Base-by-base conservation (phyloP, 148 eudicot species). In the Vaccinium myrtillus region DNA sequence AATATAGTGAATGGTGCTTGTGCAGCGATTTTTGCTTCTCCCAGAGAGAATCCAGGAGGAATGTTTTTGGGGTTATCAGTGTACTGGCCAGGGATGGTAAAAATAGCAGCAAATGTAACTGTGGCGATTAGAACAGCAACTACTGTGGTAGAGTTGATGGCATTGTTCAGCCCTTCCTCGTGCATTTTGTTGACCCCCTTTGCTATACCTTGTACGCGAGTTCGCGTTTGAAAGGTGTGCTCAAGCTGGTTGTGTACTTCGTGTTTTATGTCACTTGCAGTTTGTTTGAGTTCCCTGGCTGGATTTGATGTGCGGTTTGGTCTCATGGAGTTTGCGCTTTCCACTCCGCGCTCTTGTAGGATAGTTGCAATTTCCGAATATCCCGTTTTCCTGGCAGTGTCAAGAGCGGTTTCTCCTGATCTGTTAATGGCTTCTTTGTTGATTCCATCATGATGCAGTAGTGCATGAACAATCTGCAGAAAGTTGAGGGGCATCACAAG, bases 181-280 rank as follows among this genome's bases (percentile, higher is more conserved):
- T 90, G 91, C 94, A 90, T 90, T 58, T 86, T 92, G 86, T 87
- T 85, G 78, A 92, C 48, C 46, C 90, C 86, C 56, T 90, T 92
- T 18, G 89, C 87, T 25, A 92, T 92, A 12, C 88, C 90, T 6
- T 86, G 82, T 9, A 92, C 90, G 8, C 75, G 74, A 36, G 81
- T 90, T 27, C 87, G 83, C 1, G 94, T 92, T 73, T 89, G 88
- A 32, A 85, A 84, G 14, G 94, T 85, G 87, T 92, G 94, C 79
- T 90, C 90, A 3, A 92, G 83, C 79, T 92, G 94, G 83, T 92
- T 25, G 61, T 92, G 92, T 36, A 92, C 91, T 63, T 89, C 92
- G 11, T 92, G 94, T 63, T 92, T 92, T 81, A 92, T 92, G 86
- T 92, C 94, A 67, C 94, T 92, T 13, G 90, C 91, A 0, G 92